Conservation (phyloP, 345 rosid species). For the Camelina laxa region DNA sequence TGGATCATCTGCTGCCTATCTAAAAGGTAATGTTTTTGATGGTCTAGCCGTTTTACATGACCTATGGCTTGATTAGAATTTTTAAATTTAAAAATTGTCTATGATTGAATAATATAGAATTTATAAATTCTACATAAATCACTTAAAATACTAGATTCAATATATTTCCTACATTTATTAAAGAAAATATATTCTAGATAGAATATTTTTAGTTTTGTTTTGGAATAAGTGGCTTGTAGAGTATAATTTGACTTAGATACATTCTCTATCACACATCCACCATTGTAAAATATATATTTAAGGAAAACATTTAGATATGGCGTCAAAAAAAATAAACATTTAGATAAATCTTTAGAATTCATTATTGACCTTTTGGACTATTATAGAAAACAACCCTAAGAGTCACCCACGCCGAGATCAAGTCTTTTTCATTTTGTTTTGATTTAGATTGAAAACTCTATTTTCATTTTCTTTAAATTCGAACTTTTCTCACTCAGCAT, state of each 20-base stretch:
- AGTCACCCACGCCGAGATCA: background rate
- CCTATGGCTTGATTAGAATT: too few relatives aligned
- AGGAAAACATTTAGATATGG: too few relatives aligned
- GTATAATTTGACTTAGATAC: background rate
- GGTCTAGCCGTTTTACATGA: too few relatives aligned
- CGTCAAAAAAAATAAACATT: too few relatives aligned
- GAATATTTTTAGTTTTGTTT: background rate
- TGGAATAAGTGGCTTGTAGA: constrained; percentile 12
- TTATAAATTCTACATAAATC: too few relatives aligned
- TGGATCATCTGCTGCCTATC: too few relatives aligned
- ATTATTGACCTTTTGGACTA: background rate
- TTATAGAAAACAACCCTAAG: background rate
- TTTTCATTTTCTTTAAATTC: constrained; percentile 20
- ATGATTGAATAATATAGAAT: too few relatives aligned
- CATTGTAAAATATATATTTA: too few relatives aligned
- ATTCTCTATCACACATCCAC: background rate
- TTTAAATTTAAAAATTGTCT: too few relatives aligned
- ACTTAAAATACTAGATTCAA: too few relatives aligned
- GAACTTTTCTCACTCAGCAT: background rate
- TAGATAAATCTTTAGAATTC: background rate
- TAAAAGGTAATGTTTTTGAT: too few relatives aligned
- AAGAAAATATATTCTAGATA: background rate
- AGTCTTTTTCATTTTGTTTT: constrained; percentile 2
- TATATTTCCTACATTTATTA: too few relatives aligned
- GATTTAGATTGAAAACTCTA: constrained; percentile 9